Base-by-base conservation (phyloP, 495 filamentous ascomycete species). In the Penicillium dipodomyicola region DNA sequence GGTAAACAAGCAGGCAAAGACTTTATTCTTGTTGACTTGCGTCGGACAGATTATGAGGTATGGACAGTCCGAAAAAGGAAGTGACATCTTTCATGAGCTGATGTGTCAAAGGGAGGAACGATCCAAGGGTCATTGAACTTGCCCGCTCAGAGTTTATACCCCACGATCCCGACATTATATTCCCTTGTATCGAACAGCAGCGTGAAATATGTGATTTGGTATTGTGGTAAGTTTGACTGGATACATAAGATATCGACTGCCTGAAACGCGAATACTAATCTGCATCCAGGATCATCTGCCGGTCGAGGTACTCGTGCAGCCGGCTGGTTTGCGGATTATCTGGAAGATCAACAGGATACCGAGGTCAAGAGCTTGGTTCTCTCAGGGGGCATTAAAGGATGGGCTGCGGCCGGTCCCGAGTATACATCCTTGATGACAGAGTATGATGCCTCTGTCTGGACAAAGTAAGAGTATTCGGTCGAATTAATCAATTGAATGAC, bases 51-150 rank as follows among this genome's bases (percentile, higher is more conserved):
- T 58, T 80, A 81, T 52, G 83, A 86, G 75, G 84, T 85, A 66
- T 15, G 54, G 25, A 32, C 47, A 55, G 35, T 51, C 12, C 6
- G 8, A 14, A 29, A 4, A 8, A 10, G 2, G 27, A 27, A 20
- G n/a, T 20, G 20, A 17, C 12, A 0, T n/a, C 33, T 12, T 12
- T 29, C 23, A 30, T 11, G 14, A 22, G 33, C 39, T 55, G n/a
- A 57, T 23, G n/a, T 39, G 7, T 49, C 1, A 37, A 7, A 87
- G 83, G 88, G 87, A 27, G 87, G 87, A 19, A 87, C 85, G 1
- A 87, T 91, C 52, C 75, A 70, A 35, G 79, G 79, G 11, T 87
- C 87, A 7, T 72, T 91, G 66, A 91, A 90, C 64, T 78, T 91
- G 5, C 87, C 87, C 1, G 87, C 86, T 1, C 86, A 90, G 60